phyloP scores from a whole-genome alignment of 1,139 yeast species.

The Hansenula lynferdii region DNA sequence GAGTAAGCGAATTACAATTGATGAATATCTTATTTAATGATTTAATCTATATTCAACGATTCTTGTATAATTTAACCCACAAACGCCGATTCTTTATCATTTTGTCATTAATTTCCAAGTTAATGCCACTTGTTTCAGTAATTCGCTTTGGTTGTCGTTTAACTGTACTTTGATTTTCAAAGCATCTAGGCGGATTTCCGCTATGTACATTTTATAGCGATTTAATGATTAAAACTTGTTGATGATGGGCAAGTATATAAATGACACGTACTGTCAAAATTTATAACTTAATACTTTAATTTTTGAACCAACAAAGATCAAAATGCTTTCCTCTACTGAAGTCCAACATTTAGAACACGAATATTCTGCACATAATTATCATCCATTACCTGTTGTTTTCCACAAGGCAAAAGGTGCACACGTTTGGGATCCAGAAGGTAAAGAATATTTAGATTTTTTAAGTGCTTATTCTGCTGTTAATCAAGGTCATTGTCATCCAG shows the following conservation, averaged over 20 bases:
- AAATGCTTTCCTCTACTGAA: constrained; percentile 54
- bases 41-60: no score
- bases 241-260: no score
- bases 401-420: constrained; percentile 84
- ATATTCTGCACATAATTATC: constrained; percentile 95
- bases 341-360: constrained; percentile 68
- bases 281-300: no score
- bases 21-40: no score
- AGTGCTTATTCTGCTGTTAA: constrained; percentile 96
- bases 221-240: neutral
- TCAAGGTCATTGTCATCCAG: constrained; percentile 98
- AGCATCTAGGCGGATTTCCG: no score
- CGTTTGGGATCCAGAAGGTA: constrained; percentile 98
- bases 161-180: constrained; percentile 5
- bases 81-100: neutral
- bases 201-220: constrained; percentile 25
- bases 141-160: constrained; percentile 22
- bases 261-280: no score
- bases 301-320: constrained; percentile 2
- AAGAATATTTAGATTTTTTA: constrained; percentile 77
- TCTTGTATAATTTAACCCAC: no score
- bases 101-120: neutral
- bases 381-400: constrained; percentile 94
- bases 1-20: no score
- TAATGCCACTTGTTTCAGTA: no score